Conservation (phyloP, 441 rosid genomes). For the Omphalea diandra region DNA sequence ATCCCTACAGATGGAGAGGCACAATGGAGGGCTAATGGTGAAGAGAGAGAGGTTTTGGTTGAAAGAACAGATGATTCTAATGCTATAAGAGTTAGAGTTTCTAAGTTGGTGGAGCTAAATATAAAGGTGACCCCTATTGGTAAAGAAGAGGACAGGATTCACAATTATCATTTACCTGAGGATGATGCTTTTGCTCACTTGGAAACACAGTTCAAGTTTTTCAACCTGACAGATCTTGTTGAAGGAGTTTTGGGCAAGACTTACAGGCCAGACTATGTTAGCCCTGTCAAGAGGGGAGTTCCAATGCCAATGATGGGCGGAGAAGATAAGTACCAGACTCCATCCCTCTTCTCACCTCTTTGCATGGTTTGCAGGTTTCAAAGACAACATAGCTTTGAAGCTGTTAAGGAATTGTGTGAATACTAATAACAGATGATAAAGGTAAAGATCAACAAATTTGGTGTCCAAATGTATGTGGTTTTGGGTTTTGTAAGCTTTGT, state of each 20-base stretch:
- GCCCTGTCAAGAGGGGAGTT: conserved; percentile 76
- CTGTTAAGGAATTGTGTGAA: conserved; percentile 20
- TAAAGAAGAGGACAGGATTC: conserved; percentile 61
- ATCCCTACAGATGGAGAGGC: conserved; percentile 59
- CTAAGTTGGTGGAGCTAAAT: conserved; percentile 52
- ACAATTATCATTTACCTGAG: conserved; percentile 62
- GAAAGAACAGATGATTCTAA: conserved; percentile 77
- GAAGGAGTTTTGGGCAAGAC: conserved; percentile 89
- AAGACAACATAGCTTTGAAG: conserved; percentile 29
- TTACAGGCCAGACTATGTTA: conserved; percentile 61
- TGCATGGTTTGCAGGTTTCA: conserved; percentile 68
- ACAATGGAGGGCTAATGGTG: conserved; percentile 53
- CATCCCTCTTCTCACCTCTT: conserved; percentile 54
- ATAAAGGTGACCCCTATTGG: conserved; percentile 62
- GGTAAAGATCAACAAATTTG: not conserved
- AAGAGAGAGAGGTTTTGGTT: conserved; percentile 46
- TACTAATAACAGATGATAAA: conserved; percentile 18
- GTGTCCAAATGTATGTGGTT: not conserved
- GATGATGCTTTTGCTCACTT: conserved; percentile 77
- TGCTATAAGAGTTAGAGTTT: conserved; percentile 53
- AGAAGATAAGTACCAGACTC: conserved; percentile 69
- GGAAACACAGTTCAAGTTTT: conserved; percentile 80
- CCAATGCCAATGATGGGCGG: conserved; percentile 97
- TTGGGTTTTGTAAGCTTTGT: conserved; percentile 6
- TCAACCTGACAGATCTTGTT: conserved; percentile 45